Evolutionary conservation across 2,329 filamentous ascomycete genomes (phyloP).

Genomic region (Emergomyces orientalis): DNA sequence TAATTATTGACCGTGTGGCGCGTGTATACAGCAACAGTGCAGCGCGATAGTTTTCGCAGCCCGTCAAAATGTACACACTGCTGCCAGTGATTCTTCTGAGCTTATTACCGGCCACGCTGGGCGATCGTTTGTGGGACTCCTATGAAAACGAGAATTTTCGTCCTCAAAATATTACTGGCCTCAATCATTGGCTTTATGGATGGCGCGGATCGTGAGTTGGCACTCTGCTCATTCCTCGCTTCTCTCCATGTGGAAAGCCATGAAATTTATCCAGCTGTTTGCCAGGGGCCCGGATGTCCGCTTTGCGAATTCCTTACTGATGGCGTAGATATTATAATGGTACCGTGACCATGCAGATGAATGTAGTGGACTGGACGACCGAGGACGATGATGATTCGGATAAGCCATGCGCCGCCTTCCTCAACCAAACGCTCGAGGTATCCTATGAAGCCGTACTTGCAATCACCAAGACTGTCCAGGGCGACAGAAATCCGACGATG

Average conservation of each 20-base stretch:
- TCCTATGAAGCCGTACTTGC: conserved; percentile 3
- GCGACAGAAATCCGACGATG: conserved; percentile 4
- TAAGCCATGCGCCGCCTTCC: conserved; percentile 1
- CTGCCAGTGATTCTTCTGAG: not conserved
- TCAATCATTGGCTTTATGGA: conserved; percentile 4
- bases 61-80: not conserved
- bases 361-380: conserved; percentile 5
- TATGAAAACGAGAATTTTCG: not conserved
- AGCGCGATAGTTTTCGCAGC: not conserved
- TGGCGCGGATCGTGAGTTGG: conserved; percentile 2
- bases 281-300: not conserved
- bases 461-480: conserved; percentile 2
- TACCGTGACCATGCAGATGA: conserved; percentile 4
- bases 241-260: not conserved
- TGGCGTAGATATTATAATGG: conserved; percentile 4
- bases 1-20: not conserved
- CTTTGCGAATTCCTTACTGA: not conserved
- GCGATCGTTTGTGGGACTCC: not conserved
- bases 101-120: not conserved
- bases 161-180: conserved; percentile 3
- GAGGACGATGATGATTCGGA: not conserved
- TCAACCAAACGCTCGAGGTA: not conserved
- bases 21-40: not conserved
- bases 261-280: not conserved
- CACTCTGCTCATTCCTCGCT: not conserved